Conservation (phyloP, 108 stramenopile genomes). For the Schizochytrium sp. region DNA sequence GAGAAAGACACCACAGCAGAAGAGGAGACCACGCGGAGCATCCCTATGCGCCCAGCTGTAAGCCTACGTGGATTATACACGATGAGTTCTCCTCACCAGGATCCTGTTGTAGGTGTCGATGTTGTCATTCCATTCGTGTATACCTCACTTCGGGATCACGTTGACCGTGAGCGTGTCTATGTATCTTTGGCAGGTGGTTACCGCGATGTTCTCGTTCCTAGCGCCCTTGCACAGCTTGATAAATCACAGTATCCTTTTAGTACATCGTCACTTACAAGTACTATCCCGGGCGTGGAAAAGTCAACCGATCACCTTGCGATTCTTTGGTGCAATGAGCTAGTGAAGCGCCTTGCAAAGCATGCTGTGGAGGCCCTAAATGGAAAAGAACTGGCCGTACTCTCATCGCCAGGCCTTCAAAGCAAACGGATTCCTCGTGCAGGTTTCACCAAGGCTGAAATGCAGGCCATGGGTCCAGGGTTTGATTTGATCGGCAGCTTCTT, state of each 20-base stretch:
- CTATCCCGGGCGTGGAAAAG: not conserved
- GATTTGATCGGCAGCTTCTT: not conserved
- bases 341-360: not conserved
- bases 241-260: not conserved
- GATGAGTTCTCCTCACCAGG: slow-evolving; percentile 44
- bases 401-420: not conserved
- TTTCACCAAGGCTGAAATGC: not conserved
- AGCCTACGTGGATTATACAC: not conserved
- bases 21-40: not conserved
- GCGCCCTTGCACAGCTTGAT: slow-evolving; percentile 25
- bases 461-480: not conserved
- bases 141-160: not conserved
- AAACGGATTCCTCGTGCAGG: slow-evolving; percentile 31
- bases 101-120: not conserved
- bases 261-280: not conserved
- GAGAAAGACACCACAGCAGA: not conserved
- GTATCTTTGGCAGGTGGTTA: slow-evolving; percentile 45
- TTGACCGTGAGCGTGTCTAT: slow-evolving; percentile 18
- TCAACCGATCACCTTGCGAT: slow-evolving; percentile 52
- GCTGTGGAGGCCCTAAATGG: slow-evolving; percentile 4
- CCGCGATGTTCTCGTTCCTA: slow-evolving; percentile 21
- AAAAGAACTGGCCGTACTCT: not conserved
- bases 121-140: not conserved
- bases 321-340: slow-evolving; percentile 53
- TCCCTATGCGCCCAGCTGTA: not conserved